These are phyloP conservation scores for Fusarium sulawesiense DNA, from an alignment of 2,329 filamentous ascomycete genomes.

Conservation along the genomic window DNA sequence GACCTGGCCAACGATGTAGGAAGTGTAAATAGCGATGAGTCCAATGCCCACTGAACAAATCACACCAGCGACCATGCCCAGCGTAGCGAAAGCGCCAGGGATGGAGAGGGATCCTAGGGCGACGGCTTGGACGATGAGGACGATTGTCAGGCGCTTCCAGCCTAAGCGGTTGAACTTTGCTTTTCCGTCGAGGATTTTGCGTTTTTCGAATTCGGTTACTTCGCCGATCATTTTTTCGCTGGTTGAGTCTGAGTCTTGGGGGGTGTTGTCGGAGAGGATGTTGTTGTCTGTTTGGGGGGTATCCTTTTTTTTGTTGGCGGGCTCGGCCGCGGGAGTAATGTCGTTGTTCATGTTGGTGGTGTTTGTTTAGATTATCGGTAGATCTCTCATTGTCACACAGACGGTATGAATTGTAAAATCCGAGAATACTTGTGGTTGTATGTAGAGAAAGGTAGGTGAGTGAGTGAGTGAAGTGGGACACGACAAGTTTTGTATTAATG, in stretches of 20 bases:
- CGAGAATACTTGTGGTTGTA: too few relatives aligned
- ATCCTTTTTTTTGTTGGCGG: constrained; percentile 25
- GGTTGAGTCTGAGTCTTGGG: constrained; percentile 28
- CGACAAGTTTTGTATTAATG: constrained; percentile 29
- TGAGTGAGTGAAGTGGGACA: neutral
- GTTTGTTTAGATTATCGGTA: constrained; percentile 13
- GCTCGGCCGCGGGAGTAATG: constrained; percentile 29
- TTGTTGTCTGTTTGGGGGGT: constrained; percentile 20
- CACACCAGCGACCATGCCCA: constrained; percentile 51
- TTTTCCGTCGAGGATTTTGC: constrained; percentile 41
- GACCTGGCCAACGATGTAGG: constrained; percentile 55
- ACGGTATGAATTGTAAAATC: neutral
- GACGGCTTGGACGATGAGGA: constrained; percentile 43
- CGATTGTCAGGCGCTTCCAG: constrained; percentile 44
- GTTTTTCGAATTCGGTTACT: constrained; percentile 42
- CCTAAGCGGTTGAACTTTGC: constrained; percentile 42
- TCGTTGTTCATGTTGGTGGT: constrained; percentile 30
- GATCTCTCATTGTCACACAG: constrained; percentile 41
- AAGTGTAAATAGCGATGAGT: constrained; percentile 55
- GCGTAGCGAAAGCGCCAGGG: constrained; percentile 40
- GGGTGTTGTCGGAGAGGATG: constrained; percentile 13
- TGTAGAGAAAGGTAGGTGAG: too few relatives aligned
- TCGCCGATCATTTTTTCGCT: constrained; percentile 43
- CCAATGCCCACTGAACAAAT: constrained; percentile 52
- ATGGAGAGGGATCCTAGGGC: constrained; percentile 43